Base-by-base conservation (phyloP, 2,329 filamentous ascomycete genomes). In the Chrysoporthe austroafricana region DNA sequence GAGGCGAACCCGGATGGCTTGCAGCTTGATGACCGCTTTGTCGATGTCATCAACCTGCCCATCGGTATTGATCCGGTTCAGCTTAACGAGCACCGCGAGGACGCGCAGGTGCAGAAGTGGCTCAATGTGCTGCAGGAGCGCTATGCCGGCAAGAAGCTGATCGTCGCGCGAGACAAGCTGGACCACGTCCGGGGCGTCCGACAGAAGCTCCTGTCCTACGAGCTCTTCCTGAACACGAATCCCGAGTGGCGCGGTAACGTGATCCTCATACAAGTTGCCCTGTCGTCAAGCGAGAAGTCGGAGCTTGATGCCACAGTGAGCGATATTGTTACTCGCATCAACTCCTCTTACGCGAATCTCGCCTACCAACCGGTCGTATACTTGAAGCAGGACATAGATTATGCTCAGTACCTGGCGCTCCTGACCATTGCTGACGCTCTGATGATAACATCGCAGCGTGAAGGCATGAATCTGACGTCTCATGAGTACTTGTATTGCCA, bases 381-480 rank as follows among this genome's bases (percentile, higher is more conserved):
- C 78, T 83, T 98, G 64, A 94, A 96, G 79, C 95, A 98, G 78
- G 95, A 98, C 74, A 96, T 98, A 69, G 90, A 92, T 67, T 97
- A 97, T 76, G 85, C 92, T 0, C 94, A 97, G 76, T 98, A 97
- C 74, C 86, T 98, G n/a, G 95, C 94, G 1, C 83, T 98, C 8
- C 85, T 97, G 59, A 93, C 93, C 3, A 90, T 96, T 63, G 96
- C 95, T 1, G 94, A 98, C 79, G 92, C 91, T 2, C 83, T 98
- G 62, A 96, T 97, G 88, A 96, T 98, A 74, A 96, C 95, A 2
- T 96, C 93, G 76, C 89, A 98, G 73, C 93, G 96, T 63, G 95
- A 98, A 77, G 95, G 95, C 70, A 98, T 98, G 96, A 98, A 97
- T 76, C 80, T 98, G 66, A 97, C 95, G 0, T 94, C 92, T 6